Base-by-base conservation (phyloP, 495 filamentous ascomycete species). In the Penicillium taxi region DNA sequence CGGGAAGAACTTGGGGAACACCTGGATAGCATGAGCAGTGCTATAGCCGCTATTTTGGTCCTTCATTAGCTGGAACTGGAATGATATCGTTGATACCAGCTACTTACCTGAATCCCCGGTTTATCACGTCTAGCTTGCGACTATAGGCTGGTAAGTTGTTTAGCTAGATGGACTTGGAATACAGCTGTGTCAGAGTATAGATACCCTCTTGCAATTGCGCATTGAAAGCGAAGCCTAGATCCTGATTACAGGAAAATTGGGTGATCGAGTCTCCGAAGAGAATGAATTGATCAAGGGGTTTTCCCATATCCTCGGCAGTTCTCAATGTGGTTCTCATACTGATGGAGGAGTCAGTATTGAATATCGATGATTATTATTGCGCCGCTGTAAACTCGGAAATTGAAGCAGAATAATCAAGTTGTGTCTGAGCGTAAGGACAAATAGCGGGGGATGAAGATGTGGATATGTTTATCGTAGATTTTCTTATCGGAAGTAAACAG, bases 241-340 rank as follows among this genome's bases (percentile, higher is more conserved):
- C 52, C 42, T 77, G 64, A 33, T 69, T 65, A 38, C 66, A 69
- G 26, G 75, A 72, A 23, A 66, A 59, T 50, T 93, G 75, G 15
- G 83, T 80, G 46, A 93, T 76, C 18, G 82, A 87, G 53, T 93
- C 86, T 19, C 86, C 86, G 49, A 93, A 86, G 14, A 90, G 74
- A 27, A 90, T 64, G 49, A 90, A 74, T 51, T 88, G 84, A 39
- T 78, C 75, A 41, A 73, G 73, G n/a, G 68, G 66, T 42, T 55
- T 45, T 46, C 50, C 56, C 14, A 42, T 36, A 30, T 41, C 40
- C 22, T 48, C 41, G 19, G 19, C 27, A 3, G 8, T 26, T 20
- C 35, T 23, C 8, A 11, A 13, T 6, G 22, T 33, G 5, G 32
- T 14, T 4, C 21, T 37, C 15, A 9, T 13, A 1, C 32, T 20